Evolutionary conservation across 2,329 filamentous ascomycete species (phyloP), one percentile per base, ranked within the genome.

Genomic region (Colletotrichum sansevieriae): DNA sequence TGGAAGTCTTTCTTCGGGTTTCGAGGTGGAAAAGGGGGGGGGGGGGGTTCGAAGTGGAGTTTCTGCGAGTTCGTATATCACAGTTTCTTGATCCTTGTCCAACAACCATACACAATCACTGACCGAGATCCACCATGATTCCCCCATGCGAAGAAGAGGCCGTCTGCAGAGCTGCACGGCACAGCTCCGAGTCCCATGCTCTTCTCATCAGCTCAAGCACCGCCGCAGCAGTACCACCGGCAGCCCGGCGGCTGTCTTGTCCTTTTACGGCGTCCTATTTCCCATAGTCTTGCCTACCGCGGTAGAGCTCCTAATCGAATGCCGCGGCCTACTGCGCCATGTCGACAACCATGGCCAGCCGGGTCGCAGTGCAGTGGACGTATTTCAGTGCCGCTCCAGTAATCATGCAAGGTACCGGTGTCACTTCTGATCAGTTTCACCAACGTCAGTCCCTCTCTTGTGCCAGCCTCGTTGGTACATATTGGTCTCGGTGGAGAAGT

Each of bases 351-450:
- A n/a, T 33, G 51, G 18, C 51, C n/a, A n/a, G 35, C 51, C 51
- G 25, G 15, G 13, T 65, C 37, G 59, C n/a, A 10, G 22, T 52
- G 59, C n/a, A 10, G 22, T 52, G 35, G 46, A 41, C 43, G 46
- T 52, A 15, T 11, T 10, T 39, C 55, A 44, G 33, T 20, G 54
- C 46, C 54, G 58, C 41, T 20, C 29, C 37, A 44, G 43, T 49
- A 13, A 56, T 63, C n/a, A 63, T 68, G 65, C 60, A 64, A 68
- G 65, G 46, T 46, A 54, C 61, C 39, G 37, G 25, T 52, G 39
- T 46, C 60, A 46, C 37, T 47, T 49, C 44, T 58, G 13, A 52
- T 15, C 4, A 44, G 44, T 65, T 65, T 65, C 60, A 58, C 37
- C 44, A n/a, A 12, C 43, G 20, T 13, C 5, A 51, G 11, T 25